phyloP scores from a whole-genome alignment of 2,329 filamentous ascomycete species.

The Diaporthe batatas region DNA sequence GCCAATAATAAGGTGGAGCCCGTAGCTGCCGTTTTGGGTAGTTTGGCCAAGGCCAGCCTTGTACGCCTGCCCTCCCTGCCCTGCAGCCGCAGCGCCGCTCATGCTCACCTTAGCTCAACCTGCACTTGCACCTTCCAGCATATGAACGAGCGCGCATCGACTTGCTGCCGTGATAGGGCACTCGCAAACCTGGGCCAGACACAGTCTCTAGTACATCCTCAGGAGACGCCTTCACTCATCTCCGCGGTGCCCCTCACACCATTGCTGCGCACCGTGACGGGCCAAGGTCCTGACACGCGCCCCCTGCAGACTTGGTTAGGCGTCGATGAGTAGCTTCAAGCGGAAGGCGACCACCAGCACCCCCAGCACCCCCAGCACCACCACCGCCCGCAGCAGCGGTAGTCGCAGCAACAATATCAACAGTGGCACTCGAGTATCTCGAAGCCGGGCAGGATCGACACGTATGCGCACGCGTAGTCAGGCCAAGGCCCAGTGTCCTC shows the following conservation, averaged over 20 bases:
- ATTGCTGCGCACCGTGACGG: slow-evolving; percentile 20
- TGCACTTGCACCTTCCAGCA: slow-evolving; percentile 22
- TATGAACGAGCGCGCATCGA: slow-evolving; percentile 13
- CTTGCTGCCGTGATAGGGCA: slow-evolving; percentile 16
- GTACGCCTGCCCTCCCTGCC: slow-evolving; percentile 7
- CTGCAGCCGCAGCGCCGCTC: slow-evolving; percentile 16
- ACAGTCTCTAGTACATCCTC: neutral
- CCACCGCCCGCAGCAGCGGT: neutral
- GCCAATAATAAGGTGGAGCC: slow-evolving; percentile 27
- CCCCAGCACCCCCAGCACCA: neutral
- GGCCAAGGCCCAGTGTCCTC: slow-evolving; percentile 13
- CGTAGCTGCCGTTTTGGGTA: slow-evolving; percentile 24
- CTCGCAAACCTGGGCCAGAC: neutral
- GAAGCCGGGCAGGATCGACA: neutral
- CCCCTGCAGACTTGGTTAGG: slow-evolving; percentile 34
- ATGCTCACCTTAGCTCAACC: slow-evolving; percentile 24
- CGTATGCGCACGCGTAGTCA: slow-evolving; percentile 20
- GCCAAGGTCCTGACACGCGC: slow-evolving; percentile 27
- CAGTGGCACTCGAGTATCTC: slow-evolving; percentile 7
- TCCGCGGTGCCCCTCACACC: neutral
- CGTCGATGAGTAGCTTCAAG: slow-evolving; percentile 39
- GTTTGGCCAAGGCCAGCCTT: slow-evolving; percentile 36
- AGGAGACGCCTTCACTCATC: neutral
- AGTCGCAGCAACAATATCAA: neutral
- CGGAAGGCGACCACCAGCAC: neutral